Base-by-base conservation (phyloP, 2,329 filamentous ascomycete species). In the Hypoxylon sp. region DNA sequence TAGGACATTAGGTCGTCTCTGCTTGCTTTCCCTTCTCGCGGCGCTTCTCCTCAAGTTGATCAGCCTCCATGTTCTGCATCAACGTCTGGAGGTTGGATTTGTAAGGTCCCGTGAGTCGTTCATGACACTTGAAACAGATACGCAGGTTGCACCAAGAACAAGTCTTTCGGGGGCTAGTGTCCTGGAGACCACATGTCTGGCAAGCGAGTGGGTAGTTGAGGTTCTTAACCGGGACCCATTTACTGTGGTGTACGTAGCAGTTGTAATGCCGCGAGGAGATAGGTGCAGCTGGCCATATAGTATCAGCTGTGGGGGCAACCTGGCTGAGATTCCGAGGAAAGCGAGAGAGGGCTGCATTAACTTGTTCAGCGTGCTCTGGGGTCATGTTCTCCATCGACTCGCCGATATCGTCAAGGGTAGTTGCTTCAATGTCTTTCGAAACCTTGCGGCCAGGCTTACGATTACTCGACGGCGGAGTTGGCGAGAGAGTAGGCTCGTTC, bases 111-210 rank as follows among this genome's bases (percentile, higher is more conserved):
- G 79, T 77, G 58, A 88, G 74, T 21, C 77, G 73, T 11, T 78
- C 80, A 39, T 78, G 73, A 69, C 86, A 88, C 1, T 76, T 67
- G 30, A 79, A 78, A 74, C 86, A 88, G 61, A 88, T 80, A 54
- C 85, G 81, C 50, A 87, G 70, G 63, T 81, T 78, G 75, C 85
- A 87, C 74, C 82, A 85, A 12, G 76, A 75, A 73, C 85, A 87
- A 19, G 78, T 78, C 75, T 78, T 83, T 34, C 85, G 81, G 66
- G 81, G 76, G 46, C 81, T 79, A 5, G 73, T 70, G 61, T 87
- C 83, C 52, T 78, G 77, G 61, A 77, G 78, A 55, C 80, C 79
- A 74, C 86, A 88, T 2, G 82, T 80, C 74, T 86, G 83, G 73
- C 86, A 88, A 9, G 83, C 79, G 19, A 88, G 78, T 1, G 85